phyloP scores from a whole-genome alignment of 1,139 yeast species.

The Candida pseudocylindracea region DNA sequence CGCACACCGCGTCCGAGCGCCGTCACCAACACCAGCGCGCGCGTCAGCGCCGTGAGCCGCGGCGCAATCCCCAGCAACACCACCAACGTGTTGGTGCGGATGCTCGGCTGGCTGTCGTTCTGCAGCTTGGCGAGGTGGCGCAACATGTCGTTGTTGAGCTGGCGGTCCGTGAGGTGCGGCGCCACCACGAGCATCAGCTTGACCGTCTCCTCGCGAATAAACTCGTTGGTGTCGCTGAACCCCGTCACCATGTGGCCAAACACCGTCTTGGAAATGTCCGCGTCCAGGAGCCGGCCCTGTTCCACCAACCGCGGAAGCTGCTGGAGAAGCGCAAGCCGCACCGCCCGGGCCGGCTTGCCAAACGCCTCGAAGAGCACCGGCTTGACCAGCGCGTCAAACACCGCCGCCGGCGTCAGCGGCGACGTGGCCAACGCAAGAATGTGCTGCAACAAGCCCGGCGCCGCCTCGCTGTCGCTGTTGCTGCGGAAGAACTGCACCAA shows the following conservation, averaged over 20 bases:
- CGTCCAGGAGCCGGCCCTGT: constrained; percentile 18
- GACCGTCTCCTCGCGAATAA: constrained; percentile 63
- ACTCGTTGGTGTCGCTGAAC: constrained; percentile 63
- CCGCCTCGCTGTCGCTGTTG: constrained; percentile 8
- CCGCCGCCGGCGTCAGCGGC: constrained; percentile 9
- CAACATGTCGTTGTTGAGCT: constrained; percentile 67
- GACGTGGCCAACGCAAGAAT: constrained; percentile 21
- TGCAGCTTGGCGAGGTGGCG: constrained; percentile 74
- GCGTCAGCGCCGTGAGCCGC: constrained; percentile 31
- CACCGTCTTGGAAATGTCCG: constrained; percentile 46
- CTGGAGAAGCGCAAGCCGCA: constrained; percentile 47
- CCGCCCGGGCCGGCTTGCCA: constrained; percentile 48
- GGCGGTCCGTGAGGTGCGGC: constrained; percentile 53
- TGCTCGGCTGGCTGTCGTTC: constrained; percentile 62
- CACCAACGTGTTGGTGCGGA: constrained; percentile 69
- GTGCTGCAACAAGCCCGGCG: constrained; percentile 20
- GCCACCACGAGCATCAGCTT: constrained; percentile 44
- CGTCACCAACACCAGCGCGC: constrained; percentile 58
- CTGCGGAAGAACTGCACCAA: constrained; percentile 15
- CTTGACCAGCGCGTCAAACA: constrained; percentile 24
- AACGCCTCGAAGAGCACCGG: constrained; percentile 48
- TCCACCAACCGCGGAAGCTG: constrained; percentile 33
- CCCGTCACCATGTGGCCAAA: constrained; percentile 56
- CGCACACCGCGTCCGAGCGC: constrained; percentile 71
- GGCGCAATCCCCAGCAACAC: constrained; percentile 52